These are phyloP conservation scores for Erigeron canadensis DNA, from an alignment of 129 eudicot species.

Conservation along the genomic window DNA sequence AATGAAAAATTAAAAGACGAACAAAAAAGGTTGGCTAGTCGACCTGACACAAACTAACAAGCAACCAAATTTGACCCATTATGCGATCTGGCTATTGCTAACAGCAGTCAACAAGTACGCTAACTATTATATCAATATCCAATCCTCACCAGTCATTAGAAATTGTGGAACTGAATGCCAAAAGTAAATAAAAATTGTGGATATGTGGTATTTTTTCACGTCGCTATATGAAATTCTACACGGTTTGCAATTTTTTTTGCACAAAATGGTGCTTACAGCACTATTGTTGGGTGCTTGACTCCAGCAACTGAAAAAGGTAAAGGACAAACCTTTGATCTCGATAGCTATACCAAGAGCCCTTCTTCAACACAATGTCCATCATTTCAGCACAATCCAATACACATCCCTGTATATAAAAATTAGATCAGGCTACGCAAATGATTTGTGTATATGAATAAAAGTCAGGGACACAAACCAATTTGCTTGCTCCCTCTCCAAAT, in stretches of 20 bases:
- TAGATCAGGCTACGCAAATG: slow-evolving; percentile 18
- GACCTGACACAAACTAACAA: no score
- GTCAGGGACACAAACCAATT: slow-evolving; percentile 53
- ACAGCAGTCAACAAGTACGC: no score
- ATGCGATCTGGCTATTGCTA: no score
- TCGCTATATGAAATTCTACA: background rate
- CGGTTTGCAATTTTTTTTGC: no score
- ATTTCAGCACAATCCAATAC: slow-evolving; percentile 96
- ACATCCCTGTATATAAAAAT: slow-evolving; percentile 64
- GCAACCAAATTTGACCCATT: no score
- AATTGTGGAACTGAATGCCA: background rate
- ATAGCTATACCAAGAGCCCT: slow-evolving; percentile 95
- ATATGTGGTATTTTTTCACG: background rate
- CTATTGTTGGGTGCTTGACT: no score
- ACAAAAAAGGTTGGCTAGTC: no score
- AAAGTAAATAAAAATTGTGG: background rate
- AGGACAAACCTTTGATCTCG: slow-evolving; percentile 74
- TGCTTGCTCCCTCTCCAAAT: slow-evolving; percentile 95
- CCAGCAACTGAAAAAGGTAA: background rate
- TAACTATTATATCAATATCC: background rate
- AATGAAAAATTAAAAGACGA: no score
- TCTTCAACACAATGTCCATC: slow-evolving; percentile 74
- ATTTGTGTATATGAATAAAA: background rate
- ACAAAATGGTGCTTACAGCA: no score
- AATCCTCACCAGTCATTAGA: background rate